phyloP scores from a whole-genome alignment of 2,329 filamentous ascomycete genomes.

The Ilyonectria robusta region DNA sequence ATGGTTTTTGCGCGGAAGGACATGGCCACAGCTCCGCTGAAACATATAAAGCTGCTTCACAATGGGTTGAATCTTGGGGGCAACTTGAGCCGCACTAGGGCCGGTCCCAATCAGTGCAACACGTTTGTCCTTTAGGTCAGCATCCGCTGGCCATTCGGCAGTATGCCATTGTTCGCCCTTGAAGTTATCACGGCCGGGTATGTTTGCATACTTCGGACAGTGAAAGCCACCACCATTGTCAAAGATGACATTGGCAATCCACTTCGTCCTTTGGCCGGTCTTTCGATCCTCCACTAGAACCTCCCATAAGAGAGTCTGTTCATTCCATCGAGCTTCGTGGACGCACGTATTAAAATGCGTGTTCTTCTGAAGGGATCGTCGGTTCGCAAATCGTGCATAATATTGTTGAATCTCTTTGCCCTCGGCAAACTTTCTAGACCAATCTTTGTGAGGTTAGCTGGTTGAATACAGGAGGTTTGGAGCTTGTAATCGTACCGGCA shows the following conservation, averaged over 20 bases:
- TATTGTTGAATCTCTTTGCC: slow-evolving; percentile 16
- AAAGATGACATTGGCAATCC: slow-evolving; percentile 14
- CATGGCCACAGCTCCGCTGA: slow-evolving; percentile 13
- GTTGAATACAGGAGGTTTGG: not conserved
- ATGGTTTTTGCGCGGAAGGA: slow-evolving; percentile 9
- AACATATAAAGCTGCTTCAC: slow-evolving; percentile 19
- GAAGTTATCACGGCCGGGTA: slow-evolving; percentile 5
- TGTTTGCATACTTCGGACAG: slow-evolving; percentile 13
- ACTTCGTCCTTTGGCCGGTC: slow-evolving; percentile 3
- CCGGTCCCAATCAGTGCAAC: slow-evolving; percentile 11
- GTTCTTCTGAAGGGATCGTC: not conserved
- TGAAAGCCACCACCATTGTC: slow-evolving; percentile 17
- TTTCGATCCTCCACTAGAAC: slow-evolving; percentile 8
- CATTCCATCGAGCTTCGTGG: slow-evolving; percentile 15
- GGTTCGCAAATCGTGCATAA: slow-evolving; percentile 10
- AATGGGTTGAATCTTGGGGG: slow-evolving; percentile 13
- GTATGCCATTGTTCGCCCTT: slow-evolving; percentile 17
- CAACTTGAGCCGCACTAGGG: slow-evolving; percentile 15
- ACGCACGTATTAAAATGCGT: slow-evolving; percentile 7
- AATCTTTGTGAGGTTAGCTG: not conserved
- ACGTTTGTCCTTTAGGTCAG: slow-evolving; percentile 1
- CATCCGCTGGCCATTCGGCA: slow-evolving; percentile 14
- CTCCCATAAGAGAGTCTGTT: slow-evolving; percentile 3
- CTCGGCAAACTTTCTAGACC: slow-evolving; percentile 6
- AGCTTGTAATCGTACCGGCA: not conserved